These are phyloP conservation scores for Actinomortierella ambigua DNA, from an alignment of 371 early-diverging fungal species.

Conservation along the genomic window DNA sequence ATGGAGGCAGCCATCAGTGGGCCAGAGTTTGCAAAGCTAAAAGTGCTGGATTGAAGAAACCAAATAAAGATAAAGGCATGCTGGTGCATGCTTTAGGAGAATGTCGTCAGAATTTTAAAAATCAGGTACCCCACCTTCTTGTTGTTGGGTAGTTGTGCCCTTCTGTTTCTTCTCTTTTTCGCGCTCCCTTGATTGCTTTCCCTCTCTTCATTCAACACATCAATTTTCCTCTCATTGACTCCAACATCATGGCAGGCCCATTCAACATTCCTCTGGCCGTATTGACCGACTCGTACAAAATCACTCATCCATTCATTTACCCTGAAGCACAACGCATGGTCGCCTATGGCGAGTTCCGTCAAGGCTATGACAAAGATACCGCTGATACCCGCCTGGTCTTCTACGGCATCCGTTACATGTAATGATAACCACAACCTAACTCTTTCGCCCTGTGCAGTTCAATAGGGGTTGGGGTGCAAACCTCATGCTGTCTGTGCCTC, in stretches of 20 bases:
- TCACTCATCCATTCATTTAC: slow-evolving; percentile 71
- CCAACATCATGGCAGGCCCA: slow-evolving; percentile 16
- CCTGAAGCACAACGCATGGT: slow-evolving; percentile 71
- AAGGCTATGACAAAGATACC: slow-evolving; percentile 61
- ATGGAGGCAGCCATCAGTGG: slow-evolving; percentile 30
- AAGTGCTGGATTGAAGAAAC: slow-evolving; percentile 32
- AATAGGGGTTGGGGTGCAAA: too few species aligned
- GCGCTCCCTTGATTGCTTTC: background rate
- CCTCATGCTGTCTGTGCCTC: background rate
- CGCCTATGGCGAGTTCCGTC: slow-evolving; percentile 84
- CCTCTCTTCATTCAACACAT: background rate
- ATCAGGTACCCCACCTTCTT: too few species aligned
- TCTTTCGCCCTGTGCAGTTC: too few species aligned
- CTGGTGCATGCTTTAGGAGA: too few species aligned
- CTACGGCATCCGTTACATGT: slow-evolving; percentile 82
- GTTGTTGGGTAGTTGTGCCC: too few species aligned
- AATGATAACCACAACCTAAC: too few species aligned
- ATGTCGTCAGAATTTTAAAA: too few species aligned
- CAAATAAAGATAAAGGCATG: too few species aligned
- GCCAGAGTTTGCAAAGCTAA: slow-evolving; percentile 21
- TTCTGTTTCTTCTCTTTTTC: background rate
- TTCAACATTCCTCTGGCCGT: slow-evolving; percentile 55
- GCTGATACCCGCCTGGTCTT: slow-evolving; percentile 75
- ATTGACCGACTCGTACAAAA: slow-evolving; percentile 85
- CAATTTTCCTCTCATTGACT: too few species aligned